Base-by-base conservation (phyloP, 768 basidiomycete genomes). In the Lentinula detonsa region DNA sequence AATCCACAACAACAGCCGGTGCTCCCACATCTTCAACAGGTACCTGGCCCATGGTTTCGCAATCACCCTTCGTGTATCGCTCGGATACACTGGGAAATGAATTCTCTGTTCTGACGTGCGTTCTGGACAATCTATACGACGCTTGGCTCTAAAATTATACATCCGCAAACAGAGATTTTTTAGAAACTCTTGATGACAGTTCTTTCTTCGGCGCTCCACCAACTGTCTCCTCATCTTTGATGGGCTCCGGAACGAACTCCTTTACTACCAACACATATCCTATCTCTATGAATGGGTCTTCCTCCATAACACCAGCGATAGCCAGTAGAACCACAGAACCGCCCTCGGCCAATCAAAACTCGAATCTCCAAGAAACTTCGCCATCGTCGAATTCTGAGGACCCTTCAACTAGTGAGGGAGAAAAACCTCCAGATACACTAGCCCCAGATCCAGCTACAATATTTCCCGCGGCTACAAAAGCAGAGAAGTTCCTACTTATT, bases 401-500 rank as follows among this genome's bases (percentile, higher is more conserved):
- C 60, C 11, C 49, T 46, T 16, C 57, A 51, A 1, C 63, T 65
- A 13, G 63, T 61, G 21, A 64, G 70, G 18, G 62, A 66, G 43
- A 63, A 64, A 49, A 64, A 58, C 37, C 37, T 57, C 7, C 7
- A 68, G 1, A 66, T 18, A 62, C 73, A 51, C 67, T 76, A 40
- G 77, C 79, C 45, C 73, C 79, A 37, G 72, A 78, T 1, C 73
- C 77, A 0, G 78, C 83, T 4, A 69, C 74, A 15, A 81, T 91
- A 3, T 79, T 93, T 1, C 88, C 88, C 0, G 82, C 88, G 0
- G 85, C 88, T 13, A 90, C 83, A 1, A 90, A 88, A 69, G 90
- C 93, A 0, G 96, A 98, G 71, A 83, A 81, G 53, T 98, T 95
- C 74, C 78, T 97, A 62, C 78, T 98, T 23, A 95, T 93, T 0